Percentiles rank a stretch among this genome's conserved stretches.
Conservation (phyloP, 306 rosid species). For the Datisca glomerata region DNA sequence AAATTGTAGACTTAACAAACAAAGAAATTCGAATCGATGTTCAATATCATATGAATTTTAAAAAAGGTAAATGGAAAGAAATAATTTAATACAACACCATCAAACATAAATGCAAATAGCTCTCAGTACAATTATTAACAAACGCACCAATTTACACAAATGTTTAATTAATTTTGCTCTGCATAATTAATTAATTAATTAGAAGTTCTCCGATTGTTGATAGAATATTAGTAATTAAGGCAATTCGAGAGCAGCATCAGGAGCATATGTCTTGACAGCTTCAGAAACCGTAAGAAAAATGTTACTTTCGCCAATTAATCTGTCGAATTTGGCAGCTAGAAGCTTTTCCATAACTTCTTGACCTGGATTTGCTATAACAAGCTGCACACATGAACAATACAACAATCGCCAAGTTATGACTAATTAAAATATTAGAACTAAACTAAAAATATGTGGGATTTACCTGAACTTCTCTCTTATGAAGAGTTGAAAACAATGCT, state of each 20-base stretch:
- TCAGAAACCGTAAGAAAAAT: slow-evolving; percentile 59
- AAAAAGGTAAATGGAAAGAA: too few species aligned
- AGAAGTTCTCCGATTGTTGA: too few species aligned
- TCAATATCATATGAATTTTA: too few species aligned
- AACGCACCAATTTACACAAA: too few species aligned
- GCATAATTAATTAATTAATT: too few species aligned
- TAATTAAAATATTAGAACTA: not conserved
- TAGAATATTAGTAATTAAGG: too few species aligned
- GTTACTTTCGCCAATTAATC: slow-evolving; percentile 42
- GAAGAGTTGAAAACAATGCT: slow-evolving; percentile 41
- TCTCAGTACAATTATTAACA: too few species aligned
- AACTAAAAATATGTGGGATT: not conserved
- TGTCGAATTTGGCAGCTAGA: slow-evolving; percentile 35
- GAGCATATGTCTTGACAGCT: slow-evolving; percentile 37
- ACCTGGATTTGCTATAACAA: slow-evolving; percentile 71
- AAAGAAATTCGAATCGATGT: too few species aligned
- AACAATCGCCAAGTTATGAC: not conserved
- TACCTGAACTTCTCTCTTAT: slow-evolving; percentile 44
- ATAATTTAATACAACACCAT: too few species aligned
- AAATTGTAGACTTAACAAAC: too few species aligned
- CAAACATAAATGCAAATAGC: too few species aligned
- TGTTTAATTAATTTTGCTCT: too few species aligned
- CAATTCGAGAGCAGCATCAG: slow-evolving; percentile 17
- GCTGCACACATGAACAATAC: slow-evolving; percentile 20
- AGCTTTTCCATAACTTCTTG: slow-evolving; percentile 67